phyloP scores from a whole-genome alignment of 768 basidiomycete species.

The Phlegmacium glaucopus region DNA sequence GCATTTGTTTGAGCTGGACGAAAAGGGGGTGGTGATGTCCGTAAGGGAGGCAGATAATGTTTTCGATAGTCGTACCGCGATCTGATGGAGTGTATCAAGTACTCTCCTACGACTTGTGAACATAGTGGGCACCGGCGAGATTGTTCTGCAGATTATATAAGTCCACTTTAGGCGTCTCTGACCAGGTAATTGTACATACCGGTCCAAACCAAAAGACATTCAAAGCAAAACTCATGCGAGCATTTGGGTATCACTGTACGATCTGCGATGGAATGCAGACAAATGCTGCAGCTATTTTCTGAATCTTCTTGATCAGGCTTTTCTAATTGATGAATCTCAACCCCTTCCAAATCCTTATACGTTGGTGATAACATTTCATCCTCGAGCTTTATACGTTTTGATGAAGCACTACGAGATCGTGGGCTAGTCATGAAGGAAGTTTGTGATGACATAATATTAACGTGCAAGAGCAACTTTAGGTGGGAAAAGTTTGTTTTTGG shows the following conservation, averaged over 20 bases:
- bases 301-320: conserved; percentile 26
- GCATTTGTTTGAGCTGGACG: conserved; percentile 23
- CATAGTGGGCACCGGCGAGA: conserved; percentile 79
- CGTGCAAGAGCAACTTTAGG: too few relatives aligned
- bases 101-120: conserved; percentile 60
- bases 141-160: conserved; percentile 45
- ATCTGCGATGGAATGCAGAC: conserved; percentile 74
- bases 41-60: conserved; percentile 67
- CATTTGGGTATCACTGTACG: conserved; percentile 80
- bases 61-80: conserved; percentile 81
- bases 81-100: conserved; percentile 78
- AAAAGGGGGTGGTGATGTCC: conserved; percentile 42
- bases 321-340: neutral
- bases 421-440: conserved; percentile 7
- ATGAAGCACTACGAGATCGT: conserved; percentile 24
- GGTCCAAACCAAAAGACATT: conserved; percentile 84
- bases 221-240: conserved; percentile 93
- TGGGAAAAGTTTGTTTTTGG: too few relatives aligned
- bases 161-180: neutral
- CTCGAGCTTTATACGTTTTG: conserved; percentile 33
- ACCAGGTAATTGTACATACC: conserved; percentile 38
- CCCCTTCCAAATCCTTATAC: neutral
- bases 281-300: conserved; percentile 79
- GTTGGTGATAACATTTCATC: neutral
- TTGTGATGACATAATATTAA: too few relatives aligned